These are phyloP conservation scores for Coriolopsis trogii DNA, from an alignment of 1,284 basidiomycete genomes.

Conservation along the genomic window DNA sequence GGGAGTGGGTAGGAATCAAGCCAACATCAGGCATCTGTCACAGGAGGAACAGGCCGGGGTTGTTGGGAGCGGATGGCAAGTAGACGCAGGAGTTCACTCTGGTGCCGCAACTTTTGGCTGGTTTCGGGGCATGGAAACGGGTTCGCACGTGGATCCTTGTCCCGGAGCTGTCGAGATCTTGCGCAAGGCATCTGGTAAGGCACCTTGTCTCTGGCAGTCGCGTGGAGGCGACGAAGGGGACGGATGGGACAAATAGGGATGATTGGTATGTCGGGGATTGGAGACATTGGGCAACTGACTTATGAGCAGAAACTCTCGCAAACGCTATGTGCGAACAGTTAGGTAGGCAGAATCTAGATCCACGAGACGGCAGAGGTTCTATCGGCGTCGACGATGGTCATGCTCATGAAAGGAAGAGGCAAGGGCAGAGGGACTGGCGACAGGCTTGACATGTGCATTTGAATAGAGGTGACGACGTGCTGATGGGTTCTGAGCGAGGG, in stretches of 20 bases:
- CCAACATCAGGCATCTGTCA: constrained; percentile 22
- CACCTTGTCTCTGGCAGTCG: constrained; percentile 4
- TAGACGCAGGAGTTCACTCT: neutral
- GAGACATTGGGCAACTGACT: neutral
- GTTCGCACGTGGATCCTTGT: constrained; percentile 24
- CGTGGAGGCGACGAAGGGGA: neutral
- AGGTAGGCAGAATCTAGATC: constrained; percentile 1
- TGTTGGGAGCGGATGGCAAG: constrained; percentile 10
- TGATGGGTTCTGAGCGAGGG: constrained; percentile 5
- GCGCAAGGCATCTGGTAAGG: constrained; percentile 11
- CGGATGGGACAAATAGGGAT: neutral
- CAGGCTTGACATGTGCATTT: constrained; percentile 4
- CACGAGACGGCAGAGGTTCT: constrained; percentile 9
- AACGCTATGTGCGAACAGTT: too few species aligned
- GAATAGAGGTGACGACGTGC: constrained; percentile 22
- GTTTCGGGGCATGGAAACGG: constrained; percentile 22
- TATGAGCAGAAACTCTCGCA: too few species aligned
- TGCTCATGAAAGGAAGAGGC: constrained; percentile 7
- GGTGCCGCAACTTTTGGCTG: constrained; percentile 20
- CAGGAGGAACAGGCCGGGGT: constrained; percentile 15
- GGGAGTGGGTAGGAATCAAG: constrained; percentile 4
- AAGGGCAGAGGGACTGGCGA: neutral
- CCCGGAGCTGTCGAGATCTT: constrained; percentile 10
- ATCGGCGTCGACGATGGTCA: constrained; percentile 5
- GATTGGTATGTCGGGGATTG: neutral